Evolutionary conservation across 2,329 filamentous ascomycete species (phyloP), one percentile per base, ranked within the genome.

Genomic region (Trematosphaeria pertusa): DNA sequence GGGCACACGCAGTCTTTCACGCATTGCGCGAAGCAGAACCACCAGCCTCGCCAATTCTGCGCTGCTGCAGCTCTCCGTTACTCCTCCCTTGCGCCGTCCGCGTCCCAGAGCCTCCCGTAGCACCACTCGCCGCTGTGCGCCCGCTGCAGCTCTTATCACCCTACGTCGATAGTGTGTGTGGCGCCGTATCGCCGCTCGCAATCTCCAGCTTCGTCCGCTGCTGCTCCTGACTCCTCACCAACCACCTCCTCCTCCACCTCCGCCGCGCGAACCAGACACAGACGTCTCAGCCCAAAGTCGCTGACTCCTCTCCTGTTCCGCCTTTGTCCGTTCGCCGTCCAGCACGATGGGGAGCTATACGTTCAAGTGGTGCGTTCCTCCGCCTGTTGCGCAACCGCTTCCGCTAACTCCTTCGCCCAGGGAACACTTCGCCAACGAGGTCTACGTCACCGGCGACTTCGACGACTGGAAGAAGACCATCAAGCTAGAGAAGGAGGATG

Each of bases 361-460:
- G 39, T 88, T 88, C 77, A 85, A 81, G 72, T 88, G 86, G 86
- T 88, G 75, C 75, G 84, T 79, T 18, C 50, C 21, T 12, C 21
- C 22, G 15, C 21, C 19, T 12, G 24, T 37, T 40, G 36, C 50
- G 48, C 37, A n/a, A n/a, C 43, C 46, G 47, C 42, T 46, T 46
- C 48, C 47, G 48, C 56, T 63, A 43, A 65, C 58, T 24, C 30
- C 41, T 33, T 20, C 18, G 15, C 43, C 37, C 52, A 97, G 93
- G 93, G 85, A 87, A 69, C 87, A 94, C 72, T 79, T 85, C 62
- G 92, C 89, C 70, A 82, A 86, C 60, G 88, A 95, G 70, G 93
- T 97, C 72, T 93, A 88, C 74, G 94, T 97, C 62, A 97, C 93
- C 31, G 94, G 94, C 70, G 93, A 89, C 54, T 97, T 97, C 71